Evolutionary conservation across 129 eudicot species (phyloP), one percentile per base, ranked within the genome.

Genomic region (Smallanthus sonchifolius): DNA sequence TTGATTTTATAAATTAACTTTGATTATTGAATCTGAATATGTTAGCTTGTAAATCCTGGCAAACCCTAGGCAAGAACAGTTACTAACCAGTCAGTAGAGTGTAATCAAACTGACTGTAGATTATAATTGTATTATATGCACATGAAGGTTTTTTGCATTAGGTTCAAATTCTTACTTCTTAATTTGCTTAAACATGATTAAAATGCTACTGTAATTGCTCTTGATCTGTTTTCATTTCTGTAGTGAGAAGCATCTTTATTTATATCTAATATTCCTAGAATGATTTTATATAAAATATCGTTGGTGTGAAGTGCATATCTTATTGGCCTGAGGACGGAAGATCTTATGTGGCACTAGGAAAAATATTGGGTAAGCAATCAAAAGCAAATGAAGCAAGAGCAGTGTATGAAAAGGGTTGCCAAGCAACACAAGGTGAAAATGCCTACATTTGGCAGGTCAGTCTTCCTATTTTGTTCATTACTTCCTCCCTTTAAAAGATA

Each of bases 321-420:
- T 78, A 81, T 65, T 94, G 99, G 99, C 96, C 99, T 36, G 99
- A 94, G 83, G 99, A 94, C 63, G 99, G 99, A 67, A 86, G 97
- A 71, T 69, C 87, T 52, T 94, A 94, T 71, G 99, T 94, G 65
- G 97, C 99, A 7, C 80, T 94, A 52, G 99, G 99, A 51, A 94
- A 88, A 83, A 76, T 82, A 64, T 68, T 86, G 68, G 80, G 92
- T 60, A 94, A 91, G 83, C 99, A 94, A 82, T 91, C 90, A 32
- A 85, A 81, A 74, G 45, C 79, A 75, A 76, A 77, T 54, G 99
- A 94, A 88, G 99, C 99, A 60, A 90, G 97, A 70, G 81, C 77
- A 14, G 90, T 94, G 2, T 94, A 91, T 37, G 99, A 94, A 79
- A 94, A 84, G 83, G 99, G 99, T 20, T 91, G 97, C 79, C 99